These are phyloP conservation scores for Hysterangium stoloniferum DNA, from an alignment of 768 basidiomycete genomes.

Conservation along the genomic window DNA sequence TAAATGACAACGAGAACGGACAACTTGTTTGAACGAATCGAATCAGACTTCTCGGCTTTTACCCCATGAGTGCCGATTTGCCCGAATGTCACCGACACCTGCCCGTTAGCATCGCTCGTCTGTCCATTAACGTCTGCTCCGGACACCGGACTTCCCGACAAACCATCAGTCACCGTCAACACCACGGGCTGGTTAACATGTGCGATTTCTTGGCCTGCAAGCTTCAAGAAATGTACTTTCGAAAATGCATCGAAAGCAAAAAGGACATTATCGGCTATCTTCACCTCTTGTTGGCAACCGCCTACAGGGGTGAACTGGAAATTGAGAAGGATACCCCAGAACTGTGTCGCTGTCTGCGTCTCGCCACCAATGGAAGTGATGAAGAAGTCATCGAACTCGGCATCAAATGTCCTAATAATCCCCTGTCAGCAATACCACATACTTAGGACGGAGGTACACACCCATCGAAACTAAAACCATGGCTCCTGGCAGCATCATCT, in stretches of 20 bases:
- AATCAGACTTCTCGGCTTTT: slow-evolving; percentile 28
- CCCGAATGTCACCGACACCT: slow-evolving; percentile 23
- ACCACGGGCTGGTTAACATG: slow-evolving; percentile 20
- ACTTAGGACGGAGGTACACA: slow-evolving; percentile 15
- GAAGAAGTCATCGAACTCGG: slow-evolving; percentile 36
- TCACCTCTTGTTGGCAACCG: slow-evolving; percentile 34
- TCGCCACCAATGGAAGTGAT: slow-evolving; percentile 31
- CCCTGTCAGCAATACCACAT: not conserved
- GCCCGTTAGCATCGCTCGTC: slow-evolving; percentile 20
- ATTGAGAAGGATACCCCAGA: slow-evolving; percentile 32
- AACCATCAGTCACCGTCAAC: slow-evolving; percentile 33
- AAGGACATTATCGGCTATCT: slow-evolving; percentile 24
- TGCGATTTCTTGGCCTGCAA: slow-evolving; percentile 25
- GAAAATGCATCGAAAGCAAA: slow-evolving; percentile 34
- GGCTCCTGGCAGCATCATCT: slow-evolving; percentile 29
- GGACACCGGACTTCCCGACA: slow-evolving; percentile 23
- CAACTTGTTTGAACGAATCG: slow-evolving; percentile 28
- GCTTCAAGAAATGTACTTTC: slow-evolving; percentile 27
- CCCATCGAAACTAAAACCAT: slow-evolving; percentile 35
- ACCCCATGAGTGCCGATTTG: slow-evolving; percentile 19
- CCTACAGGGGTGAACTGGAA: slow-evolving; percentile 30
- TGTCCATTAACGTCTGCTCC: slow-evolving; percentile 27
- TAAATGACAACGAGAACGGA: slow-evolving; percentile 10
- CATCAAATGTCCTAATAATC: slow-evolving; percentile 23
- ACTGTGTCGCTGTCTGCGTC: slow-evolving; percentile 24